phyloP scores from a whole-genome alignment of 306 rosid genomes.

The Astragalus membranaceus region DNA sequence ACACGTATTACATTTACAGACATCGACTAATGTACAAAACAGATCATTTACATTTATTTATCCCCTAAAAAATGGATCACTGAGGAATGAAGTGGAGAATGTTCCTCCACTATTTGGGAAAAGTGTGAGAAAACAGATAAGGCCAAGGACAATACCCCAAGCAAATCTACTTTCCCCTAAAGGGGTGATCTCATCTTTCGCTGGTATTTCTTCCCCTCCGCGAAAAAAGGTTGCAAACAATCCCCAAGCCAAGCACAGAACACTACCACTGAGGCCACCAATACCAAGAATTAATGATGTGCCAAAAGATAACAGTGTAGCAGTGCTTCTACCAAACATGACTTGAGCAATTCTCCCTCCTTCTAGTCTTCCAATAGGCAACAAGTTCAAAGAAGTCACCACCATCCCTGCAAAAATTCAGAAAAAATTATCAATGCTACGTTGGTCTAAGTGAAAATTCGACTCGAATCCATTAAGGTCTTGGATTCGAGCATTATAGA shows the following conservation, averaged over 20 bases:
- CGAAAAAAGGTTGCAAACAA: constrained; percentile 85
- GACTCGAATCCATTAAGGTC: too few relatives aligned
- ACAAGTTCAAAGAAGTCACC: constrained; percentile 82
- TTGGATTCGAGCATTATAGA: too few relatives aligned
- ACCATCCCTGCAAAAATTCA: constrained; percentile 91
- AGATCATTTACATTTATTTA: constrained; percentile 35
- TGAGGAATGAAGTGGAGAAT: constrained; percentile 60
- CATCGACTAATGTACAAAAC: neutral
- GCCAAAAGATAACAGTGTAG: constrained; percentile 60
- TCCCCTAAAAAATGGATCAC: too few relatives aligned
- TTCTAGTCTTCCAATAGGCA: constrained; percentile 86
- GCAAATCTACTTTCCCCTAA: constrained; percentile 69
- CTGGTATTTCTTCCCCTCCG: constrained; percentile 87
- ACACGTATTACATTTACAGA: constrained; percentile 7
- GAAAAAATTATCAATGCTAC: neutral
- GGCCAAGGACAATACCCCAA: constrained; percentile 92
- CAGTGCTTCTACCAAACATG: constrained; percentile 76
- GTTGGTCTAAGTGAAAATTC: too few relatives aligned
- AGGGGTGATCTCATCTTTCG: constrained; percentile 76
- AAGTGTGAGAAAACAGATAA: constrained; percentile 76
- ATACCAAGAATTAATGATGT: constrained; percentile 71
- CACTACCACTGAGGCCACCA: constrained; percentile 94
- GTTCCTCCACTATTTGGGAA: constrained; percentile 92
- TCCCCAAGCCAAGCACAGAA: constrained; percentile 93
- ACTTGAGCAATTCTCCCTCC: constrained; percentile 96